These are phyloP conservation scores for Boletus smithii DNA, from an alignment of 1,284 basidiomycete genomes.

Conservation along the genomic window DNA sequence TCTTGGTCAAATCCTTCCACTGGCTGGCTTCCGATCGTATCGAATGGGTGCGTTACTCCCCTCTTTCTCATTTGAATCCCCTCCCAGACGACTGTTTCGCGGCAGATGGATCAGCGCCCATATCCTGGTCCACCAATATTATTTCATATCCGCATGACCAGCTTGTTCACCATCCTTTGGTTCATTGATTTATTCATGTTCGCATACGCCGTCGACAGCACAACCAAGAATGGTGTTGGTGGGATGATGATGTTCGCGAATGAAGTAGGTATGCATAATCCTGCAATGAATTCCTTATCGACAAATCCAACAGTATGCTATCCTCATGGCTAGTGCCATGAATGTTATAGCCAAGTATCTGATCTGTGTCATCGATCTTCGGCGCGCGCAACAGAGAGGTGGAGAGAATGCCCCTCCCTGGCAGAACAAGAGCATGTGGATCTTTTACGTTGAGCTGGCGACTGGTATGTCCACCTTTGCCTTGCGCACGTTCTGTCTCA, in stretches of 20 bases:
- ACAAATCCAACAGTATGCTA: constrained; percentile 67
- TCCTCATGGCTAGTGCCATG: constrained; percentile 78
- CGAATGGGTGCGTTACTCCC: constrained; percentile 73
- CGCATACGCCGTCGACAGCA: constrained; percentile 73
- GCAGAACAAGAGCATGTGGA: constrained; percentile 97
- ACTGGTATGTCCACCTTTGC: constrained; percentile 59
- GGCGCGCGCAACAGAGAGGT: constrained; percentile 70
- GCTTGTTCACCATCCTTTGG: constrained; percentile 70
- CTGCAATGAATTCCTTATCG: constrained; percentile 6
- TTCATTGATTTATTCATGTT: constrained; percentile 72
- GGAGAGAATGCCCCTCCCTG: constrained; percentile 88
- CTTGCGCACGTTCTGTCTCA: constrained; percentile 4
- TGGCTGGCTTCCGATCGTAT: constrained; percentile 94
- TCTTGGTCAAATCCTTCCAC: constrained; percentile 97
- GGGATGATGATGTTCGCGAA: constrained; percentile 93
- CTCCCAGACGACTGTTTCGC: neutral
- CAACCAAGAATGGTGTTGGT: constrained; percentile 76
- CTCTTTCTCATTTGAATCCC: constrained; percentile 1
- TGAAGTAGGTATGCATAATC: constrained; percentile 56
- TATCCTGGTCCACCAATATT: constrained; percentile 78
- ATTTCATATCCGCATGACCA: constrained; percentile 83
- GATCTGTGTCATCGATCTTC: constrained; percentile 81
- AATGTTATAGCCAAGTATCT: constrained; percentile 83
- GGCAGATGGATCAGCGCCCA: constrained; percentile 93
- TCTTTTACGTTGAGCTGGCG: constrained; percentile 92